These are phyloP conservation scores for Umbelopsis vinacea DNA, from an alignment of 192 early-diverging fungal species.

Conservation along the genomic window DNA sequence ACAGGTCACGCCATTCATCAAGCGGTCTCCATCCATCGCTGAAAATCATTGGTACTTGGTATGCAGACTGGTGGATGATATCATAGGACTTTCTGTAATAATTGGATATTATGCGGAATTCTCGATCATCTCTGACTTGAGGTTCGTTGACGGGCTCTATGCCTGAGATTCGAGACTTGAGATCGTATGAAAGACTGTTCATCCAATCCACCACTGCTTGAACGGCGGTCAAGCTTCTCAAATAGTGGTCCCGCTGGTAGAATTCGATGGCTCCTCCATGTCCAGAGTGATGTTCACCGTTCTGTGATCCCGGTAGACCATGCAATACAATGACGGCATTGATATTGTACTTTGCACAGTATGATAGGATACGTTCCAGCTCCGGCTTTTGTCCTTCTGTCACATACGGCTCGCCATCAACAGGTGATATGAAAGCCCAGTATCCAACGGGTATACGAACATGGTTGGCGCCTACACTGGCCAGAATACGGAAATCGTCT, in stretches of 20 bases:
- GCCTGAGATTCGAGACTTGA: constrained; percentile 25
- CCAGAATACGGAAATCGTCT: constrained; percentile 51
- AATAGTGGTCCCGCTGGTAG: constrained; percentile 21
- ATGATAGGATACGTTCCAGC: constrained; percentile 32
- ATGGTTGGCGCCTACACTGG: constrained; percentile 52
- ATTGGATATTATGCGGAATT: constrained; percentile 32
- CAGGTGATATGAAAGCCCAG: constrained; percentile 60
- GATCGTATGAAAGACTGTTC: constrained; percentile 26
- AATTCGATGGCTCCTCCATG: constrained; percentile 38
- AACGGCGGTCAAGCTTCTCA: constrained; percentile 24
- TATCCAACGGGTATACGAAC: constrained; percentile 62
- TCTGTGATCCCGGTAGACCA: constrained; percentile 62
- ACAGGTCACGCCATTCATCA: constrained; percentile 38
- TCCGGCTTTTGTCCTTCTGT: constrained; percentile 50
- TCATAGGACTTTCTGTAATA: constrained; percentile 48
- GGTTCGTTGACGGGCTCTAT: constrained; percentile 50
- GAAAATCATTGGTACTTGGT: constrained; percentile 39
- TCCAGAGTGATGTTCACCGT: constrained; percentile 62
- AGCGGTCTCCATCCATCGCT: constrained; percentile 47
- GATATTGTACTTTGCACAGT: constrained; percentile 44
- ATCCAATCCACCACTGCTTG: constrained; percentile 46
- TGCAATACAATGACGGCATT: constrained; percentile 61
- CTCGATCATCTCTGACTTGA: constrained; percentile 8
- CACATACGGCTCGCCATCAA: constrained; percentile 60
- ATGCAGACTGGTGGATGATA: constrained; percentile 32